Conservation (phyloP, 192 early-diverging fungal genomes). For the Coemansia sp. region DNA sequence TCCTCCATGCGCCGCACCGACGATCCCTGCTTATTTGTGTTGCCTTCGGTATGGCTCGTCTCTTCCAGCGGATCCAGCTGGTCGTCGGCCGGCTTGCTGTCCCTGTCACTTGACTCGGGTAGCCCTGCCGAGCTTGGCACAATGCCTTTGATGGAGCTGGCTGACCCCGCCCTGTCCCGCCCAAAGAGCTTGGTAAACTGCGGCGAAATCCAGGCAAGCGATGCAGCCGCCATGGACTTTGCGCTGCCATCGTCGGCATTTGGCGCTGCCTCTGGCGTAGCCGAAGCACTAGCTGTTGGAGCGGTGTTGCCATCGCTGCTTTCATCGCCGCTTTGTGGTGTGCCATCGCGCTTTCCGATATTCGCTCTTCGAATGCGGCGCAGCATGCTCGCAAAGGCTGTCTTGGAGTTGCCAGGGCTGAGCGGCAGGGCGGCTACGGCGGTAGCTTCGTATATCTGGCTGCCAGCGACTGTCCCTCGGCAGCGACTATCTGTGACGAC, state of each 20-base stretch:
- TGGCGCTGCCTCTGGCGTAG: not conserved
- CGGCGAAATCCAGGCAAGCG: constrained; percentile 35
- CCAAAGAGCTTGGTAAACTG: constrained; percentile 46
- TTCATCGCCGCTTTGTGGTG: not conserved
- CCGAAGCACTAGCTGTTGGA: not conserved
- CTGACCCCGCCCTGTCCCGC: constrained; percentile 7
- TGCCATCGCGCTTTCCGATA: not conserved
- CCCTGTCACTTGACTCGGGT: not conserved
- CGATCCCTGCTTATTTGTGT: not conserved
- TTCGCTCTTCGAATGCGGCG: not conserved
- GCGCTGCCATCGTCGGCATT: not conserved
- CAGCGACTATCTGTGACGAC: constrained; percentile 32
- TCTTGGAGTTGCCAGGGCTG: constrained; percentile 16
- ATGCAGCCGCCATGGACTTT: not conserved
- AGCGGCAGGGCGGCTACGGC: constrained; percentile 36
- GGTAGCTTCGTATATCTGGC: constrained; percentile 26
- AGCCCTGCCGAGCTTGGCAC: not conserved
- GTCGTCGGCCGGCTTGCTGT: not conserved
- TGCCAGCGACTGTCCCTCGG: constrained; percentile 30
- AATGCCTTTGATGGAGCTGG: not conserved
- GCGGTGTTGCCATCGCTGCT: not conserved
- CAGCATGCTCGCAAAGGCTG: constrained; percentile 14
- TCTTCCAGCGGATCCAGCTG: not conserved
- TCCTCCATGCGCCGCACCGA: constrained; percentile 45
- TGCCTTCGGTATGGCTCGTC: not conserved